A percentile compares a stretch with the other conserved stretches of the same genome.
Conservation (phyloP, 1,139 yeast species). For the Zygoascus hellenicus region DNA sequence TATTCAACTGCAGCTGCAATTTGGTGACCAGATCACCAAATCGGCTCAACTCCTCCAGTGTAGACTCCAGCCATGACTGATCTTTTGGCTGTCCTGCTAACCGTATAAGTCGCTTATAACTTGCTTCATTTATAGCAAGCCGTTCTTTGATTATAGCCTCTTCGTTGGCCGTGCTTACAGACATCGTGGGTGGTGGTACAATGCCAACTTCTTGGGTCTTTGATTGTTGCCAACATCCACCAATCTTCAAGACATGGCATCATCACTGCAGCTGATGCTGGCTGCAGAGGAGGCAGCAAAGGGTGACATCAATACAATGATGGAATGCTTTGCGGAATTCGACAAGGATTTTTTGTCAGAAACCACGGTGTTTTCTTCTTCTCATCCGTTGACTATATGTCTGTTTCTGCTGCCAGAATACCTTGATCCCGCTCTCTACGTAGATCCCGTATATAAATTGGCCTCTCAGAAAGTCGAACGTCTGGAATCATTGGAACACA, state of each 20-base stretch:
- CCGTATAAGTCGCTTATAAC: slow-evolving; percentile 22
- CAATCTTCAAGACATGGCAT: slow-evolving; percentile 31
- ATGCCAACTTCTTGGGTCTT: not conserved
- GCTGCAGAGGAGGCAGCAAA: slow-evolving; percentile 21
- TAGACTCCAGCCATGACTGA: slow-evolving; percentile 4
- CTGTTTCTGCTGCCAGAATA: slow-evolving; percentile 23
- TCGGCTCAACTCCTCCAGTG: slow-evolving; percentile 20
- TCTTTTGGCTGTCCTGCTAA: slow-evolving; percentile 10
- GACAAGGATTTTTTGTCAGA: slow-evolving; percentile 13
- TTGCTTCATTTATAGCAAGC: slow-evolving; percentile 24
- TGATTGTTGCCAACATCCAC: too few relatives aligned
- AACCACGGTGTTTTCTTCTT: slow-evolving; percentile 15
- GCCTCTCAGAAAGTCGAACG: not conserved
- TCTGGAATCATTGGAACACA: too few relatives aligned
- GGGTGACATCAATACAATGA: slow-evolving; percentile 17
- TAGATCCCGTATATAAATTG: slow-evolving; percentile 1
- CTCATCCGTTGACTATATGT: slow-evolving; percentile 19
- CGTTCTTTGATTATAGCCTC: slow-evolving; percentile 26
- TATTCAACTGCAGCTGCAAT: slow-evolving; percentile 26
- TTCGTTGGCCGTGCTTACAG: slow-evolving; percentile 13
- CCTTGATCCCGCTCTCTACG: slow-evolving; percentile 16
- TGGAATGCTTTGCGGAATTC: slow-evolving; percentile 13
- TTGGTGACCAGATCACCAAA: slow-evolving; percentile 24
- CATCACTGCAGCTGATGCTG: slow-evolving; percentile 16
- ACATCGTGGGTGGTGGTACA: not conserved